Conservation (phyloP, 2,329 filamentous ascomycete genomes). For the Pseudonectria foliicola region DNA sequence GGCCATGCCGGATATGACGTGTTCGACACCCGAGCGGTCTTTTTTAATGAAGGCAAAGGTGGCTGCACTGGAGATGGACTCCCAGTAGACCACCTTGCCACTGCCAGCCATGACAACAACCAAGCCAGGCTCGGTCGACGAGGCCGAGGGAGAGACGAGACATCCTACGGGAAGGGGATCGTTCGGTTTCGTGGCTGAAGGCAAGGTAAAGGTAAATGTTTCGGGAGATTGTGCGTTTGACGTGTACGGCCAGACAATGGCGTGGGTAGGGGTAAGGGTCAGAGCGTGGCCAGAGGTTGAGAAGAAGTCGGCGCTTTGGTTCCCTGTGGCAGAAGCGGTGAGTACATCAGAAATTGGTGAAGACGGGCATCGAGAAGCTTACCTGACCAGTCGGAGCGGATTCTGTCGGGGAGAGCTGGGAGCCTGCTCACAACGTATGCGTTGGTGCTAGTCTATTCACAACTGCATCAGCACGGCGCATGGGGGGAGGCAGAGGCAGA, state of each 20-base stretch:
- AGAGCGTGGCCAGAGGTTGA: slow-evolving; percentile 67
- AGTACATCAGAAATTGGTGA: slow-evolving; percentile 3
- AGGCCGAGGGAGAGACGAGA: slow-evolving; percentile 71
- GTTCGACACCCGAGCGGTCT: slow-evolving; percentile 72
- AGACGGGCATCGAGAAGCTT: slow-evolving; percentile 26
- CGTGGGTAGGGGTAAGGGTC: slow-evolving; percentile 71
- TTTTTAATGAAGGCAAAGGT: slow-evolving; percentile 78
- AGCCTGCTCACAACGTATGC: slow-evolving; percentile 82
- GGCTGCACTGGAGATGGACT: slow-evolving; percentile 83
- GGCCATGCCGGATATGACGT: slow-evolving; percentile 64
- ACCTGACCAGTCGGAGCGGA: slow-evolving; percentile 62
- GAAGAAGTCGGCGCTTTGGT: slow-evolving; percentile 60
- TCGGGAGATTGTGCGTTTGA: slow-evolving; percentile 61
- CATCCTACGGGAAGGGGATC: slow-evolving; percentile 77
- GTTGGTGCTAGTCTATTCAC: slow-evolving; percentile 65
- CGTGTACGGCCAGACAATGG: slow-evolving; percentile 86
- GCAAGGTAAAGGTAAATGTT: slow-evolving; percentile 73
- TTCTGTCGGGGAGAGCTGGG: slow-evolving; percentile 70
- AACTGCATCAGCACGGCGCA: too few species aligned
- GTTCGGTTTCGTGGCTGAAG: slow-evolving; percentile 59
- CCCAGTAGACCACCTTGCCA: slow-evolving; percentile 89
- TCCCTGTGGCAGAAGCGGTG: slow-evolving; percentile 35
- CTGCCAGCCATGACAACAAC: slow-evolving; percentile 77
- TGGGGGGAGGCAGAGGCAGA: too few species aligned
- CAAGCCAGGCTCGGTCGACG: slow-evolving; percentile 74